A percentile compares a stretch with the other conserved stretches of the same genome.
phyloP scores from a whole-genome alignment of 2,329 filamentous ascomycete genomes.

The Lasiodiplodia sp. region DNA sequence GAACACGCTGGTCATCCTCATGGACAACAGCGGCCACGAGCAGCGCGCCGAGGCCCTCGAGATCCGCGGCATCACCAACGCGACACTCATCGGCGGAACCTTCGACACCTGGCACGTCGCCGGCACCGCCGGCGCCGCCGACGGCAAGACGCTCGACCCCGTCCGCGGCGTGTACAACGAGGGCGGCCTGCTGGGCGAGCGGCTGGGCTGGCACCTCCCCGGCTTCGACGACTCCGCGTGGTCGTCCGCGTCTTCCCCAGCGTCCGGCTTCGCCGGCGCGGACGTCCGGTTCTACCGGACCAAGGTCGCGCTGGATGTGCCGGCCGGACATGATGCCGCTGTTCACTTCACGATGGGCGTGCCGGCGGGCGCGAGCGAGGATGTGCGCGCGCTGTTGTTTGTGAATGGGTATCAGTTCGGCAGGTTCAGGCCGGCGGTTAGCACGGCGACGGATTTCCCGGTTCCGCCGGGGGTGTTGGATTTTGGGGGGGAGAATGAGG shows the following conservation, averaged over 20 bases:
- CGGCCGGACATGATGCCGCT: constrained; percentile 61
- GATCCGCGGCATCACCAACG: constrained; percentile 61
- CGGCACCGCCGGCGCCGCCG: constrained; percentile 56
- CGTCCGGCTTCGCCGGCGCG: constrained; percentile 55
- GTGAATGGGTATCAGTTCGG: constrained; percentile 72
- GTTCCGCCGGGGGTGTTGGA: constrained; percentile 67
- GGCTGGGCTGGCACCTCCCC: constrained; percentile 66
- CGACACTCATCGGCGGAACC: constrained; percentile 55
- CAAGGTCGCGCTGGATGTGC: constrained; percentile 58
- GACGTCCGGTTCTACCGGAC: constrained; percentile 66
- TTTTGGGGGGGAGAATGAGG: constrained; percentile 65
- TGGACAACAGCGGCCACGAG: constrained; percentile 68
- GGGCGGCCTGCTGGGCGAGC: constrained; percentile 65
- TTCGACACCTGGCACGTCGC: constrained; percentile 63
- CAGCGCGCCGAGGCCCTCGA: constrained; percentile 57
- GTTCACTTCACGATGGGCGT: constrained; percentile 63
- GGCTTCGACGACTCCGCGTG: constrained; percentile 60
- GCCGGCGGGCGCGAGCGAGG: constrained; percentile 49
- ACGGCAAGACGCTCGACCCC: constrained; percentile 61
- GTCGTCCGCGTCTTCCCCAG: constrained; percentile 44
- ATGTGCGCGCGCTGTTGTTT: constrained; percentile 64
- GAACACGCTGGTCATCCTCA: constrained; percentile 62
- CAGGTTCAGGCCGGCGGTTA: constrained; percentile 66
- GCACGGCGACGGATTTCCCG: constrained; percentile 66
- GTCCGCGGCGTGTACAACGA: constrained; percentile 64